phyloP scores from a whole-genome alignment of 78 protist species.

The Protostelium mycophagum region DNA sequence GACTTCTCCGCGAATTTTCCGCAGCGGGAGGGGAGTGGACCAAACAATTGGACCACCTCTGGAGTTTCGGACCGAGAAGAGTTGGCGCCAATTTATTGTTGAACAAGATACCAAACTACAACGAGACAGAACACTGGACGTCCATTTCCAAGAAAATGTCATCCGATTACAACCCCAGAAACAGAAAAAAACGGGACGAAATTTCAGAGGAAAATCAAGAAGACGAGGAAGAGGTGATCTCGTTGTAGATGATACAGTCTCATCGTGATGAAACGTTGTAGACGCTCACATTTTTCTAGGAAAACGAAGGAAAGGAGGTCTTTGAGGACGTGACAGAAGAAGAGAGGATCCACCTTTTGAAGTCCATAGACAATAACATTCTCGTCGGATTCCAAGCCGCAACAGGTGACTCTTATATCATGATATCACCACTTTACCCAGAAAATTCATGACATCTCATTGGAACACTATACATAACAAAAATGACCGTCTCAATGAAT shows the following conservation, averaged over 20 bases:
- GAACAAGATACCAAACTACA: constrained; percentile 44
- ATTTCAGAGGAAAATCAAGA: constrained; percentile 5
- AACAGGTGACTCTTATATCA: too few relatives aligned
- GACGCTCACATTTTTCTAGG: background rate
- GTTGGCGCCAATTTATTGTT: constrained; percentile 59
- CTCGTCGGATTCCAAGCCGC: constrained; percentile 94
- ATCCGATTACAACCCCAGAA: constrained; percentile 14
- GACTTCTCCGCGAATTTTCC: constrained; percentile 19
- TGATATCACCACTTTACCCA: too few relatives aligned
- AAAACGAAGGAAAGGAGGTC: constrained; percentile 1
- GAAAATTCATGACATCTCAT: too few relatives aligned
- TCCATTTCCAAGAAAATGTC: constrained; percentile 32
- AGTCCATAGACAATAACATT: constrained; percentile 38
- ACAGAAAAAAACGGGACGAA: constrained; percentile 17
- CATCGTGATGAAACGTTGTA: constrained; percentile 4
- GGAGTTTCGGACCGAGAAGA: constrained; percentile 72
- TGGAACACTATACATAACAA: too few relatives aligned
- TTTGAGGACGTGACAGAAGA: background rate
- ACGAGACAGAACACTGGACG: constrained; percentile 9
- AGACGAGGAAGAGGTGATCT: background rate
- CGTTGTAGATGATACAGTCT: constrained; percentile 3
- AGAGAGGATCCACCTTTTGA: background rate
- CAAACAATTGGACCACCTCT: constrained; percentile 26
- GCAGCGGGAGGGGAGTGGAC: constrained; percentile 51
- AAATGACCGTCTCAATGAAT: too few relatives aligned